Conservation (phyloP, 1,284 basidiomycete genomes). For the Moesziomyces antarcticus region DNA sequence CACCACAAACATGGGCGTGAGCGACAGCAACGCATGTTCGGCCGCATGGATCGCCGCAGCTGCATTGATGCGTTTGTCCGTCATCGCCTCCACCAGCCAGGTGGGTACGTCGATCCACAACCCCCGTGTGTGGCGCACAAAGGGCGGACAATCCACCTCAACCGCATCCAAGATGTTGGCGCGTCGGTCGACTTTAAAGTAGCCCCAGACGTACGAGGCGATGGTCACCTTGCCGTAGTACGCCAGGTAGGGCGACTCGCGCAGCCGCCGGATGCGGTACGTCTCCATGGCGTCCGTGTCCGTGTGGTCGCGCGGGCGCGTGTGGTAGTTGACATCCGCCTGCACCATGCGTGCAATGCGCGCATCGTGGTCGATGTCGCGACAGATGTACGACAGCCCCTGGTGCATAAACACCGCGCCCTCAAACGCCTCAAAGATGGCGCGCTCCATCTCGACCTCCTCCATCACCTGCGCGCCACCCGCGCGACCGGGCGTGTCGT, state of each 20-base stretch:
- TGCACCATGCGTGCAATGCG: conserved; percentile 78
- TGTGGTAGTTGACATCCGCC: conserved; percentile 85
- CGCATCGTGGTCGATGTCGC: conserved; percentile 83
- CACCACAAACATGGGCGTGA: conserved; percentile 75
- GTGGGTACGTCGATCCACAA: conserved; percentile 86
- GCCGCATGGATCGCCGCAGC: conserved; percentile 86
- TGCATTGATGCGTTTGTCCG: conserved; percentile 74
- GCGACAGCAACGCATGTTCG: conserved; percentile 82
- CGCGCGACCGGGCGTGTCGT: conserved; percentile 72
- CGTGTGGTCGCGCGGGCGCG: conserved; percentile 73
- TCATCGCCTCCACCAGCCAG: conserved; percentile 72
- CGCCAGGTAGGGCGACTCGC: conserved; percentile 73
- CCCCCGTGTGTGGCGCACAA: conserved; percentile 80
- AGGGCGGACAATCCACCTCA: conserved; percentile 81
- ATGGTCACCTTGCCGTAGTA: conserved; percentile 81
- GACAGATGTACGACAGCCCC: conserved; percentile 72
- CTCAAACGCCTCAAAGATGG: conserved; percentile 81
- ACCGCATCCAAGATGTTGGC: conserved; percentile 80
- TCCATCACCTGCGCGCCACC: conserved; percentile 75
- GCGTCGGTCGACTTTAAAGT: conserved; percentile 64
- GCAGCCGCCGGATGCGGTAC: conserved; percentile 79
- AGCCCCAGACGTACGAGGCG: conserved; percentile 78
- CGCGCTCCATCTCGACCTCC: conserved; percentile 85
- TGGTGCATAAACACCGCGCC: conserved; percentile 70
- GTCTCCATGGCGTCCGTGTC: conserved; percentile 83